Evolutionary conservation across 352 stramenopile genomes (phyloP).

Genomic region (Phytophthora pisi): DNA sequence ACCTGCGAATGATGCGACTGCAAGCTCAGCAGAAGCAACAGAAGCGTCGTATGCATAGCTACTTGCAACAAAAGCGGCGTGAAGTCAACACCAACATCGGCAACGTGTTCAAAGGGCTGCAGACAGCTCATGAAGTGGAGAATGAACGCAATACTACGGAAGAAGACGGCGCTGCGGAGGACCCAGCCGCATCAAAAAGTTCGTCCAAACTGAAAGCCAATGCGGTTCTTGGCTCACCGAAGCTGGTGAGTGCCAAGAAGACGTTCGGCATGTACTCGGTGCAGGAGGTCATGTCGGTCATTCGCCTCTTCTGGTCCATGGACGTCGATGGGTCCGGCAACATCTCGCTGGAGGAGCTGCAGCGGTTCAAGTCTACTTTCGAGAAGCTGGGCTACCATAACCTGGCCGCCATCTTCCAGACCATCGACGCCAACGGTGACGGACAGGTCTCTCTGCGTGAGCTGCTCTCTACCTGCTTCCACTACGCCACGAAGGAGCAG

Average conservation of each 20-base stretch:
- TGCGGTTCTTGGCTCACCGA: neutral
- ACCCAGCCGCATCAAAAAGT: neutral
- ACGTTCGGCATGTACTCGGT: conserved; percentile 75
- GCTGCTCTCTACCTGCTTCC: conserved; percentile 69
- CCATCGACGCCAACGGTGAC: conserved; percentile 71
- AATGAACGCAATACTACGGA: neutral
- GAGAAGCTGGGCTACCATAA: conserved; percentile 72
- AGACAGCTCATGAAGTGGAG: conserved; percentile 9
- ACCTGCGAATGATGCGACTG: conserved; percentile 41
- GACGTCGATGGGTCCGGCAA: conserved; percentile 67
- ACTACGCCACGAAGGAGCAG: conserved; percentile 61
- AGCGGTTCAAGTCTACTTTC: conserved; percentile 64
- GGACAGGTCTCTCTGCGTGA: conserved; percentile 64
- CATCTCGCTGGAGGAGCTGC: conserved; percentile 60
- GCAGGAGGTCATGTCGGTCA: conserved; percentile 76
- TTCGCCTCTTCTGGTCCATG: conserved; percentile 77
- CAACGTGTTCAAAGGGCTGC: conserved; percentile 65
- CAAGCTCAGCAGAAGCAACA: conserved; percentile 52
- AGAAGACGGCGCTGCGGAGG: neutral
- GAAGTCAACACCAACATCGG: conserved; percentile 73
- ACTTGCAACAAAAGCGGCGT: conserved; percentile 72
- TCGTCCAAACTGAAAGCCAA: conserved; percentile 6
- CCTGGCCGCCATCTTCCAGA: conserved; percentile 67
- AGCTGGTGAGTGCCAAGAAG: conserved; percentile 24
- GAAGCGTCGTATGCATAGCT: conserved; percentile 66